Evolutionary conservation across 163 green algal genomes (phyloP), one percentile per base, ranked within the genome.

Genomic region (Chlamydomonas reinhardtii): DNA sequence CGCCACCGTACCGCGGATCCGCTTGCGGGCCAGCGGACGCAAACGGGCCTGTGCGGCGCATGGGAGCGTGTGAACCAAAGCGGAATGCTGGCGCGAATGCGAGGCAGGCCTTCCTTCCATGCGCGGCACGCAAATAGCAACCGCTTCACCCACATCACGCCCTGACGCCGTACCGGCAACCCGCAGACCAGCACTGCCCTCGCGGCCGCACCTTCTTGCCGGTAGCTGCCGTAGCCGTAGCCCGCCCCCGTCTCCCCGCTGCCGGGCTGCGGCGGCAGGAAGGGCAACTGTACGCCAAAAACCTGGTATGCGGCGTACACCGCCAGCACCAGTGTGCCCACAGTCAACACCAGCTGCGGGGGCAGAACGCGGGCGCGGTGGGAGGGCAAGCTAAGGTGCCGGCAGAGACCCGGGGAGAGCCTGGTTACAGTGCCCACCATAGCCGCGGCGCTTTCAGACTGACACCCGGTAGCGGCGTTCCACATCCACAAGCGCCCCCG

Each of bases 241-340:
- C 43, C 43, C 43, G 43, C 43, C 43, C 11, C 43, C 43, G 48
- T 4, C 48, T 8, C 66, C 24, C 6, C 48, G 48, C 48, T 17
- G 48, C 48, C 48, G 6, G 48, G 48, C 48, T 12, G 48, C 16
- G 35, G 35, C 32, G 69, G 35, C 69, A 86, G 70, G 35, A 86
- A 73, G 29, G 87, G 87, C 71, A 89, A 34, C 29, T 79, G 71
- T 72, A 91, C 17, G 9, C 83, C 83, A 24, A 88, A 89, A 22
- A 91, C 76, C 22, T 85, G 72, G 34, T 86, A 76, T 6, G 72
- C 76, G 11, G 85, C 68, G 61, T 91, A 91, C 35, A 89, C 76
- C 24, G 34, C 76, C 72, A 91, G 73, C 37, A 84, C 76, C 15
- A 87, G 59, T 1, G 71, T 79, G 64, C 88, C 88, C 39, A 89